These are phyloP conservation scores for Pleurotus tuoliensis DNA, from an alignment of 768 basidiomycete species.

Conservation along the genomic window DNA sequence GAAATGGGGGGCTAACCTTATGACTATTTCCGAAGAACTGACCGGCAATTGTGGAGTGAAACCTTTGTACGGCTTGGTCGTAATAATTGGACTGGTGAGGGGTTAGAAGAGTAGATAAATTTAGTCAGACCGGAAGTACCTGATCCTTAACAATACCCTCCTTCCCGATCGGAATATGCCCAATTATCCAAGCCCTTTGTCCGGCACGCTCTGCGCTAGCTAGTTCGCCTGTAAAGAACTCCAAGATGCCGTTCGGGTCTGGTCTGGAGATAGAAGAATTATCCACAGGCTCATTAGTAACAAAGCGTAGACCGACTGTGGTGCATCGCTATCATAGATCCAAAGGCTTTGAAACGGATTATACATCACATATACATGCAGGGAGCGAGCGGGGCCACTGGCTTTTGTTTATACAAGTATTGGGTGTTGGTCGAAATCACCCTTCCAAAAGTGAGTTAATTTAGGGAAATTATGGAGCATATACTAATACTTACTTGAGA, in stretches of 20 bases:
- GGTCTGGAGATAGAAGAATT: slow-evolving; percentile 16
- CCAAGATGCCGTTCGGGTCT: slow-evolving; percentile 39
- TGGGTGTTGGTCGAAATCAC: slow-evolving; percentile 38
- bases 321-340: slow-evolving; percentile 34
- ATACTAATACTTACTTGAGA: slow-evolving; percentile 16
- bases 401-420: slow-evolving; percentile 36
- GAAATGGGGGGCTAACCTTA: slow-evolving; percentile 14
- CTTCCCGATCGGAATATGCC: slow-evolving; percentile 31
- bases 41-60: slow-evolving; percentile 33
- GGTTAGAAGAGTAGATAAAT: background rate
- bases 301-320: slow-evolving; percentile 19
- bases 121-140: slow-evolving; percentile 3
- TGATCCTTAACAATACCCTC: slow-evolving; percentile 21
- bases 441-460: slow-evolving; percentile 11
- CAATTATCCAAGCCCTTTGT: slow-evolving; percentile 35
- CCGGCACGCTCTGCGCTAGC: slow-evolving; percentile 34
- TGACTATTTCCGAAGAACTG: slow-evolving; percentile 42
- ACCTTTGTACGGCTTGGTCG: slow-evolving; percentile 37
- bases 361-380: background rate
- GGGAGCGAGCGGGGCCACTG: background rate
- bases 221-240: slow-evolving; percentile 32
- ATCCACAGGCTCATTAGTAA: background rate
- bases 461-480: too few relatives aligned
- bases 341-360: slow-evolving; percentile 24
- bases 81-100: slow-evolving; percentile 33